Evolutionary conservation across 352 stramenopile genomes (phyloP), one percentile per base, ranked within the genome.

Genomic region (Pythium scleroteichum): DNA sequence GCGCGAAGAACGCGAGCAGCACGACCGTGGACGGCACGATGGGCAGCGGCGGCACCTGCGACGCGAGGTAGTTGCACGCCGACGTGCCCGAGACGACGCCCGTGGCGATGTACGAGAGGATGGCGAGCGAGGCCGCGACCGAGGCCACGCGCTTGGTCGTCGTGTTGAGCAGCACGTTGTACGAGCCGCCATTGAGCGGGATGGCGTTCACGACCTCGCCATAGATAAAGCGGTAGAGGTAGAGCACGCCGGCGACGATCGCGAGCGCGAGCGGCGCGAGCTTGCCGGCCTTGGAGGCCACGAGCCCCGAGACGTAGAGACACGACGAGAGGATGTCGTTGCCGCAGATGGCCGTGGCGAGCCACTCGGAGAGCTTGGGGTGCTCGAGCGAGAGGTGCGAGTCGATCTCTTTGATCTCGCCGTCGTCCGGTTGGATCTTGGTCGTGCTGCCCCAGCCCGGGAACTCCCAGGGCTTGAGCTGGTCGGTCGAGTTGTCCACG

Each of bases 21-120:
- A 76, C 78, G 54, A 95, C 75, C 1, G 82, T 93, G 39, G 82
- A 75, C 8, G 82, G 82, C 33, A 95, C 85, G 53, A 95, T 88
- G 17, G 85, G 73, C 51, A 95, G 64, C 35, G 72, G 76, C 17
- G 81, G 82, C 40, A 94, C 69, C 53, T 92, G 84, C 19, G 84
- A 91, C 40, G 79, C 78, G 60, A 95, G 68, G 76, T 95, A 95
- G 65, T 92, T 94, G 64, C 82, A 94, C 12, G 85, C 87, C 33
- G 87, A 96, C 26, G 85, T 94, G 51, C 85, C 87, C 10, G 87
- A 96, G 17, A 96, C 87, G 53, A 96, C 87, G 22, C 90, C 94
- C 19, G 95, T 98, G n/a, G 95, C 94, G 65, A 98, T 97, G 80
- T 98, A 98, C 35, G 90, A 97, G 57, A 98, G 89, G 63, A 98